Percentiles rank a stretch among this genome's conserved stretches.
Conservation (phyloP, 768 basidiomycete genomes). For the Galerina marginata region DNA sequence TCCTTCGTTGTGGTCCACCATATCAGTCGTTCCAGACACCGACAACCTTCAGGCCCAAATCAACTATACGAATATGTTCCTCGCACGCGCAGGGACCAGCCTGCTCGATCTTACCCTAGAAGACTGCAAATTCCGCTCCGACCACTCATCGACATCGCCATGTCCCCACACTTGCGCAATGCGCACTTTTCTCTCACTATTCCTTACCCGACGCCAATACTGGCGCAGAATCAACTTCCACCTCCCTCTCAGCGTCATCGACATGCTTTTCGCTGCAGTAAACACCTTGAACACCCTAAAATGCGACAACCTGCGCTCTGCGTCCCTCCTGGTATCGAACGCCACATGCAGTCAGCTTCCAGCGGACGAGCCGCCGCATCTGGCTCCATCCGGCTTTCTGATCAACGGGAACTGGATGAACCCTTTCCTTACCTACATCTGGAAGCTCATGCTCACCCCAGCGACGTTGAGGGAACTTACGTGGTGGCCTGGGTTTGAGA, state of each 20-base stretch:
- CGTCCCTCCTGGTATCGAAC: not conserved
- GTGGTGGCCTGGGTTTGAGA: slow-evolving; percentile 4
- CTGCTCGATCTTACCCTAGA: not conserved
- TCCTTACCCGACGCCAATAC: not conserved
- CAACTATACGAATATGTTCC: not conserved
- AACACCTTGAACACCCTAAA: not conserved
- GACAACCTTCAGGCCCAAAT: not conserved
- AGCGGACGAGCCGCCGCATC: not conserved
- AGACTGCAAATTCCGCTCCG: not conserved
- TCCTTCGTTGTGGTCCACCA: slow-evolving; percentile 1
- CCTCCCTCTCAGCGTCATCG: not conserved
- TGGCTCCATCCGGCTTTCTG: not conserved
- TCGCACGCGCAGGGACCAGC: not conserved
- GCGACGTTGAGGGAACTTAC: not conserved
- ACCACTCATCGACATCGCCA: not conserved
- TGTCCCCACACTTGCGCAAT: not conserved
- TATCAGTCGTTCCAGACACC: not conserved
- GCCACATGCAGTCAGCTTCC: not conserved
- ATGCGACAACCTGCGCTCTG: not conserved
- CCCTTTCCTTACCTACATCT: not conserved
- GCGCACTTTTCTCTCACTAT: not conserved
- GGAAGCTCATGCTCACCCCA: not conserved
- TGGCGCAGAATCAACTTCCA: slow-evolving; percentile 5
- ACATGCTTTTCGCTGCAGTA: not conserved
- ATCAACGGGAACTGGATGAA: not conserved